These are phyloP conservation scores for Aspergillus viridinutans DNA, from an alignment of 2,329 filamentous ascomycete genomes.

Conservation along the genomic window DNA sequence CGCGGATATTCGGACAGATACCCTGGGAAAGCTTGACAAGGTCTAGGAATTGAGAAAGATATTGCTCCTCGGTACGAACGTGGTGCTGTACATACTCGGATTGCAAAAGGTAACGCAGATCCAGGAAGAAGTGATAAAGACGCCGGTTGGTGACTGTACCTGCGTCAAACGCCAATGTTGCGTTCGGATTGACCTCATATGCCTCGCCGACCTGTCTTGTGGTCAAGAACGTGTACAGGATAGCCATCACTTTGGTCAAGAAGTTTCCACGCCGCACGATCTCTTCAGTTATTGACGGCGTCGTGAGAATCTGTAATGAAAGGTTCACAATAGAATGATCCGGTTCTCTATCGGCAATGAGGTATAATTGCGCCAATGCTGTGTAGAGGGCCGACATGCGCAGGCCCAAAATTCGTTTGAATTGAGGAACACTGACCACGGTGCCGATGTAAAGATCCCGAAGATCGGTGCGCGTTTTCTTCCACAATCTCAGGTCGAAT, in stretches of 20 bases:
- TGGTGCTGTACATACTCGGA: slow-evolving; percentile 84
- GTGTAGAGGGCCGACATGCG: slow-evolving; percentile 96
- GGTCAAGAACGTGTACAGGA: slow-evolving; percentile 94
- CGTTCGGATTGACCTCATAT: slow-evolving; percentile 78
- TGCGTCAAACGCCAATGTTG: slow-evolving; percentile 86
- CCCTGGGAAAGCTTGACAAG: slow-evolving; percentile 94
- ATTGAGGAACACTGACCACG: slow-evolving; percentile 89
- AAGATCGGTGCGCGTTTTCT: slow-evolving; percentile 84
- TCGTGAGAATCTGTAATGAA: slow-evolving; percentile 93
- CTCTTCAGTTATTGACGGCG: slow-evolving; percentile 92
- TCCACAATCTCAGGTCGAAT: slow-evolving; percentile 95
- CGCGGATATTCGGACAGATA: slow-evolving; percentile 89
- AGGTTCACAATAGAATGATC: slow-evolving; percentile 99
- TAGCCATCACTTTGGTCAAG: slow-evolving; percentile 88
- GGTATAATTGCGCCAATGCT: slow-evolving; percentile 84
- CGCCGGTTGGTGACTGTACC: slow-evolving; percentile 91
- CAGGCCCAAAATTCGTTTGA: slow-evolving; percentile 88
- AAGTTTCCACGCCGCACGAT: slow-evolving; percentile 95
- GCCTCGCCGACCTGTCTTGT: slow-evolving; percentile 94
- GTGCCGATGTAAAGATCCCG: slow-evolving; percentile 94
- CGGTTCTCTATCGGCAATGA: slow-evolving; percentile 92
- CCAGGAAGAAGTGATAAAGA: slow-evolving; percentile 97
- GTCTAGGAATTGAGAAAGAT: slow-evolving; percentile 91
- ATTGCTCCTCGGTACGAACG: slow-evolving; percentile 76
- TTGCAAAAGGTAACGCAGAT: slow-evolving; percentile 84